Conservation (phyloP, 2,329 filamentous ascomycete genomes). For the Epichloe brachyelytri region DNA sequence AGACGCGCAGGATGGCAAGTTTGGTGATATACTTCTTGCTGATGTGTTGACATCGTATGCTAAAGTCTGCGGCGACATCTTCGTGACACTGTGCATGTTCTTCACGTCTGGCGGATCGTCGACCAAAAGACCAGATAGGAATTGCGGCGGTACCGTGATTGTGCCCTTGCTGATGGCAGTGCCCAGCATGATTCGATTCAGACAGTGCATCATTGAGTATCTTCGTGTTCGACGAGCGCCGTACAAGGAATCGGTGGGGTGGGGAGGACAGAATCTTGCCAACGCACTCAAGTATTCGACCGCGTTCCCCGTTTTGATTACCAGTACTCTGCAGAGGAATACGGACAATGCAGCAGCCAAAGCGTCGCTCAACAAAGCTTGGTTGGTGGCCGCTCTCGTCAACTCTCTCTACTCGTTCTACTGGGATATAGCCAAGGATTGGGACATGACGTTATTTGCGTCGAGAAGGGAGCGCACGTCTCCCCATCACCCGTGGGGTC, state of each 20-base stretch:
- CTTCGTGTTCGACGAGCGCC: conserved; percentile 51
- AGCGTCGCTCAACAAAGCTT: conserved; percentile 39
- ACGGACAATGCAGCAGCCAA: conserved; percentile 30
- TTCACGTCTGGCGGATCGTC: conserved; percentile 57
- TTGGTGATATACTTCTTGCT: conserved; percentile 84
- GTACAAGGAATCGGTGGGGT: conserved; percentile 45
- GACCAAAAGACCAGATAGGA: conserved; percentile 68
- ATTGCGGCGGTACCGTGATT: conserved; percentile 64
- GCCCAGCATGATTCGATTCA: conserved; percentile 73
- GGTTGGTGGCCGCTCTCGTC: conserved; percentile 60
- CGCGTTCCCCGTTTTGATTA: conserved; percentile 80
- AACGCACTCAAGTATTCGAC: conserved; percentile 94
- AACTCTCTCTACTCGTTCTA: conserved; percentile 96
- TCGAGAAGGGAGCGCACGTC: conserved; percentile 40
- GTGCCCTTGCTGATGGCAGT: conserved; percentile 76
- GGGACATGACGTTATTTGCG: conserved; percentile 80
- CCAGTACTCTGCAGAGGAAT: conserved; percentile 61
- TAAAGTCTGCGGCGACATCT: conserved; percentile 81
- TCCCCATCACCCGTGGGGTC: conserved; percentile 59
- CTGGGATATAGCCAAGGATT: conserved; percentile 95
- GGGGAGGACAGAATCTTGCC: conserved; percentile 77
- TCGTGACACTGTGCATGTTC: conserved; percentile 86
- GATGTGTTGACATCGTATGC: conserved; percentile 93
- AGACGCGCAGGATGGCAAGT: conserved; percentile 77
- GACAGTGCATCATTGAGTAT: conserved; percentile 88